Evolutionary conservation across 148 eudicot genomes (phyloP).

Genomic region (Beta vulgaris): DNA sequence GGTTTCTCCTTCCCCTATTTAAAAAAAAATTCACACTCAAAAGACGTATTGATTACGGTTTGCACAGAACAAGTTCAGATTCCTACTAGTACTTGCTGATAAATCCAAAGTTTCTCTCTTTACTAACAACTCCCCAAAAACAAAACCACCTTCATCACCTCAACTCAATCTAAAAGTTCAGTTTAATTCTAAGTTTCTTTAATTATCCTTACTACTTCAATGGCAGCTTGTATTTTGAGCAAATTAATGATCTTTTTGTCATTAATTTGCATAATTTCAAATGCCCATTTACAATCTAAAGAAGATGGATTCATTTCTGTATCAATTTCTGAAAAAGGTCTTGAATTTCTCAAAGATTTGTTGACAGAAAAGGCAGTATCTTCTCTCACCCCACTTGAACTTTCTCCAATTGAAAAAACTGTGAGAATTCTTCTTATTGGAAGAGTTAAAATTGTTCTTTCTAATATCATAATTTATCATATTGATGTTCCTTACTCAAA

Average conservation of each 20-base stretch:
- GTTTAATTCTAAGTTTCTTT: neutral
- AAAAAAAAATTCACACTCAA: neutral
- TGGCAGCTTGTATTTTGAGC: slow-evolving; percentile 22
- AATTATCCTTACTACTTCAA: no score
- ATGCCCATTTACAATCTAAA: slow-evolving; percentile 35
- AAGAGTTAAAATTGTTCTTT: slow-evolving; percentile 50
- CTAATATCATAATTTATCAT: slow-evolving; percentile 52
- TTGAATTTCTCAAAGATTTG: slow-evolving; percentile 67
- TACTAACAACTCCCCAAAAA: neutral
- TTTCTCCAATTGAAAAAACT: slow-evolving; percentile 51
- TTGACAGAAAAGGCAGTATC: slow-evolving; percentile 61
- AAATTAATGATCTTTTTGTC: slow-evolving; percentile 29
- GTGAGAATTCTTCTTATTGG: slow-evolving; percentile 65
- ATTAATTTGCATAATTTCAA: slow-evolving; percentile 14
- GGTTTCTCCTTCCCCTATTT: no score
- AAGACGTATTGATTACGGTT: neutral
- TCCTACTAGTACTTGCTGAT: neutral
- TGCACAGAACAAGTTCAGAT: neutral
- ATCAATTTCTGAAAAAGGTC: slow-evolving; percentile 74
- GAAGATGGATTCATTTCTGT: slow-evolving; percentile 57
- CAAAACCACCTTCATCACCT: neutral
- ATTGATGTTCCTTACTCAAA: slow-evolving; percentile 53
- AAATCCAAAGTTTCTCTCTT: neutral
- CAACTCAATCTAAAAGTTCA: neutral
- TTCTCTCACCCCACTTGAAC: slow-evolving; percentile 65